Evolutionary conservation across 148 eudicot species (phyloP), one percentile per base, ranked within the genome.

Genomic region (Gaultheria prostrata): DNA sequence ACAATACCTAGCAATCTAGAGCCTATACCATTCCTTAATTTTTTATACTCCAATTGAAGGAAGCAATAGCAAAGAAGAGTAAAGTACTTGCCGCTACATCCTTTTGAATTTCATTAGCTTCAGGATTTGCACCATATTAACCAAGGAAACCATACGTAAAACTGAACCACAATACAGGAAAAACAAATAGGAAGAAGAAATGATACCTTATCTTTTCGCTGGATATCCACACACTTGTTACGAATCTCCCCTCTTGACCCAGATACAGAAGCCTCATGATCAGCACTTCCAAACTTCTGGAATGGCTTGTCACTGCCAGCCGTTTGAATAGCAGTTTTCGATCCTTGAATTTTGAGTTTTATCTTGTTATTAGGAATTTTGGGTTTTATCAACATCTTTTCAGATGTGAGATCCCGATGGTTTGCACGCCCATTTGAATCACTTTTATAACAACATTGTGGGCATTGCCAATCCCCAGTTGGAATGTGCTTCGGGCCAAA

Each of bases 401-500:
- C 89, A 50, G 90, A 67, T 46, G 80, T 56, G 67, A 87, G 84
- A 69, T 90, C 93, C 69, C 54, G 85, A 79, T 87, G 86, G 48
- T 56, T 80, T 49, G 70, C 74, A 28, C 83, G 82, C 86, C 85
- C 91, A 43, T 82, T 77, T 32, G 86, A 78, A 80, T 90, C 87
- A 76, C 56, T 84, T 83, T 87, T 87, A 81, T 83, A 81, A 65
- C 51, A 78, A 86, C 98, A 95, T 70, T 65, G 79, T 26, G 95
- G 91, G 73, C 98, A 95, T 77, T 88, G 87, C 98, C 98, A 95
- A 89, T 93, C 92, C 77, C 98, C 98, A 79, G 56, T 53, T 53
- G 56, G 56, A 53, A 53, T 53, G 20, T 4, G 2, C 56, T 53
- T 53, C 2, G 56, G 56, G 56, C 17, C 56, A 53, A 53, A 53